Percentiles rank a stretch among this genome's conserved stretches.
phyloP scores from a whole-genome alignment of 768 basidiomycete species.

The Agrocybe pediades region DNA sequence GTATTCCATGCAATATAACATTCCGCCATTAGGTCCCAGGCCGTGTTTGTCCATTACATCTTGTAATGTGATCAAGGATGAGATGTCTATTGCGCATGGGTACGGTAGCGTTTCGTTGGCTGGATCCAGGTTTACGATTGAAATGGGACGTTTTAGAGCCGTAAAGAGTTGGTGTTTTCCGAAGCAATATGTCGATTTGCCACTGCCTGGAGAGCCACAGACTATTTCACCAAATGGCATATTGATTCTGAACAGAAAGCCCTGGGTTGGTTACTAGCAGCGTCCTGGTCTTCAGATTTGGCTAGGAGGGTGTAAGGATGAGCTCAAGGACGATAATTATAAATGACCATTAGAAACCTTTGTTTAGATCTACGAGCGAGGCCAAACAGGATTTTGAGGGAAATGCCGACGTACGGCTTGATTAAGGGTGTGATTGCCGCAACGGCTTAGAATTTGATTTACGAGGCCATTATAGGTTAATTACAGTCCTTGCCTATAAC shows the following conservation, averaged over 20 bases:
- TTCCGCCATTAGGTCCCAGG: constrained; percentile 93
- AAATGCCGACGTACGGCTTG: too few species aligned
- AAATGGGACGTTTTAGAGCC: constrained; percentile 83
- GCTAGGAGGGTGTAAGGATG: too few species aligned
- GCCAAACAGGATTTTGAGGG: too few species aligned
- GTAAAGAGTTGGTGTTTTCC: constrained; percentile 89
- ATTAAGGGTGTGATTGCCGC: too few species aligned
- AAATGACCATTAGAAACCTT: too few species aligned
- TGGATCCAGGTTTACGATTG: constrained; percentile 94
- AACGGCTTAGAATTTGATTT: too few species aligned
- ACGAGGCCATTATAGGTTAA: too few species aligned
- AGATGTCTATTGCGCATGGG: constrained; percentile 86
- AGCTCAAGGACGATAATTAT: too few species aligned
- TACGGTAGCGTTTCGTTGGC: constrained; percentile 91
- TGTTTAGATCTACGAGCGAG: too few species aligned
- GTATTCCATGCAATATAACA: constrained; percentile 97
- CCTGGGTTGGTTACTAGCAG: background rate
- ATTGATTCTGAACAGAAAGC: background rate
- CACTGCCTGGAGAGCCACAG: constrained; percentile 83
- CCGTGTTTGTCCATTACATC: constrained; percentile 84
- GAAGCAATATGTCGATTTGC: constrained; percentile 87
- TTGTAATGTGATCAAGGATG: constrained; percentile 81
- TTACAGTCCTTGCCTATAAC: too few species aligned
- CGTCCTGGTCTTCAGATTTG: background rate
- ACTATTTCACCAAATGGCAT: constrained; percentile 93